Conservation (phyloP, 2,329 filamentous ascomycete genomes). For the Alternaria metachromatica region DNA sequence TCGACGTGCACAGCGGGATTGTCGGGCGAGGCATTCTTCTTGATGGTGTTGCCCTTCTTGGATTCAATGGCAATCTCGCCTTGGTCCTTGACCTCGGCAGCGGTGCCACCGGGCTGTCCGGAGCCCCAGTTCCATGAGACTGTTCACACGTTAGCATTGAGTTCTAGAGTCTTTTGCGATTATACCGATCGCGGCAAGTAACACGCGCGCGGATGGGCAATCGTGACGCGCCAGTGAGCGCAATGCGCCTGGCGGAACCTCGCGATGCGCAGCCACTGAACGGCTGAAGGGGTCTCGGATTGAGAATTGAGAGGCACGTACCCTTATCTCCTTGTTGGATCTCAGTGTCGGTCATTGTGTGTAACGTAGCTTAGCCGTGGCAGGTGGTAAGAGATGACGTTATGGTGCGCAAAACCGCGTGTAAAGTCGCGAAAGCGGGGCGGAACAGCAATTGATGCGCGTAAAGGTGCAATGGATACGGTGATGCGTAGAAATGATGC, state of each 20-base stretch:
- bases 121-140: constrained; percentile 69
- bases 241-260: constrained; percentile 2
- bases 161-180: constrained; percentile 30
- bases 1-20: constrained; percentile 68
- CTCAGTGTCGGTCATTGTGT: constrained; percentile 45
- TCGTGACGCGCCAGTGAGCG: constrained; percentile 1
- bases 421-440: constrained; percentile 26
- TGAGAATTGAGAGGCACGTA: constrained; percentile 18
- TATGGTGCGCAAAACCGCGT: constrained; percentile 29
- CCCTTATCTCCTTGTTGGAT: constrained; percentile 48
- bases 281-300: not conserved
- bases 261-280: not conserved
- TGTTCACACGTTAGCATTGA: constrained; percentile 37
- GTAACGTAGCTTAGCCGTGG: constrained; percentile 16
- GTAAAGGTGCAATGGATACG: constrained; percentile 20
- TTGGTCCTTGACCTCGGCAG: constrained; percentile 63
- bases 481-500: constrained; percentile 29
- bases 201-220: constrained; percentile 13
- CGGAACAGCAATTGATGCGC: constrained; percentile 33
- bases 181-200: constrained; percentile 18
- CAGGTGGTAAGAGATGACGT: constrained; percentile 38
- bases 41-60: constrained; percentile 68
- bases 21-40: constrained; percentile 65
- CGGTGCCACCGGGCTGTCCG: constrained; percentile 62
- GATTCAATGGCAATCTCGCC: constrained; percentile 67